Conservation (phyloP, 225 moss, liverwort and hornwort species). For the Bryoerythrophyllum caledonicum region DNA sequence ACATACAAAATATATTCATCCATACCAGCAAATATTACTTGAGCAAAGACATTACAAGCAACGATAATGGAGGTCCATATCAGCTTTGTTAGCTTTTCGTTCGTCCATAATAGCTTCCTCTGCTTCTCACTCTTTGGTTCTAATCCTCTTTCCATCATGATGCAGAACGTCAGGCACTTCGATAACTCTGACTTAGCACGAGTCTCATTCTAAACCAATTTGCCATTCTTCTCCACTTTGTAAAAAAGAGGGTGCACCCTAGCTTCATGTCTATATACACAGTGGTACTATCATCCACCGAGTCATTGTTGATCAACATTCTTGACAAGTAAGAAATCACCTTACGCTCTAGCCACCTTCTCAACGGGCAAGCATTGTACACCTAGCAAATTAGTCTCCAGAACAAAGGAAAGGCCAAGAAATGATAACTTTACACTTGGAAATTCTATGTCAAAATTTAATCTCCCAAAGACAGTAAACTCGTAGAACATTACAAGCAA, state of each 20-base stretch:
- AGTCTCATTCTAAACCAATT: slow-evolving; percentile 66
- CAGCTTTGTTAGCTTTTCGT: too few relatives aligned
- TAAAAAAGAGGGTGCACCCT: slow-evolving; percentile 49
- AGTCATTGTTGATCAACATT: slow-evolving; percentile 80
- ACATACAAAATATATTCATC: too few relatives aligned
- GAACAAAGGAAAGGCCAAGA: neutral
- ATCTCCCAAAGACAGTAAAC: neutral
- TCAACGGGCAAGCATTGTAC: slow-evolving; percentile 81
- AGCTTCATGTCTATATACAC: slow-evolving; percentile 67
- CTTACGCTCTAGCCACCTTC: slow-evolving; percentile 86
- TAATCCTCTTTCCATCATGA: slow-evolving; percentile 60
- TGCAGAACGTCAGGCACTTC: slow-evolving; percentile 42
- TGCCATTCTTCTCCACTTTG: slow-evolving; percentile 71
- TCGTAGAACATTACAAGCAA: neutral
- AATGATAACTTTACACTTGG: neutral
- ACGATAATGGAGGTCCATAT: too few relatives aligned
- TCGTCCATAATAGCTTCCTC: slow-evolving; percentile 72
- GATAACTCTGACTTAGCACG: slow-evolving; percentile 62
- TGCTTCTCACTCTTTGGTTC: slow-evolving; percentile 43
- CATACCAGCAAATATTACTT: too few relatives aligned
- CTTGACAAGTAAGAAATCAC: slow-evolving; percentile 84
- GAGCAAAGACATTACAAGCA: too few relatives aligned
- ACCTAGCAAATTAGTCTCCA: slow-evolving; percentile 34
- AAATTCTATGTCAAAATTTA: neutral
- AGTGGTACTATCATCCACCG: slow-evolving; percentile 83